These are phyloP conservation scores for Sporothrix euskadiensis DNA, from an alignment of 2,329 filamentous ascomycete genomes.

Conservation along the genomic window DNA sequence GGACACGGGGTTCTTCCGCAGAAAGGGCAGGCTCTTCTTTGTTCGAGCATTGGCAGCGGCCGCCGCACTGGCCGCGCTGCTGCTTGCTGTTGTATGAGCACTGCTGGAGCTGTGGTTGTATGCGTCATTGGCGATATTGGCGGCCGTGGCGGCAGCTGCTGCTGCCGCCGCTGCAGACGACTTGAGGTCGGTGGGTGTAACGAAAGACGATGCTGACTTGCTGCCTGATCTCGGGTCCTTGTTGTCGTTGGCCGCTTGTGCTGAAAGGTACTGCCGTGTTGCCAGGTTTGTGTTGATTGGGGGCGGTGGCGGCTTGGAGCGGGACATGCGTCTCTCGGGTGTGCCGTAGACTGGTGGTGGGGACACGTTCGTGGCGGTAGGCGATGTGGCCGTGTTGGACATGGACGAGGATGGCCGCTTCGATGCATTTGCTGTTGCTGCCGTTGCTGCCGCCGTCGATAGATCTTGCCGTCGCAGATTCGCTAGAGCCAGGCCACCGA, in stretches of 20 bases:
- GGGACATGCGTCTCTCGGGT: constrained; percentile 36
- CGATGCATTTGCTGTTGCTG: constrained; percentile 28
- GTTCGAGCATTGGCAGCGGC: constrained; percentile 48
- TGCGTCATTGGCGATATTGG: constrained; percentile 45
- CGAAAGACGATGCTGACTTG: constrained; percentile 48
- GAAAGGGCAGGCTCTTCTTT: constrained; percentile 57
- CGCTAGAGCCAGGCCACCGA: constrained; percentile 56
- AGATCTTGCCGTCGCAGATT: constrained; percentile 47
- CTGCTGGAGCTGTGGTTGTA: constrained; percentile 41
- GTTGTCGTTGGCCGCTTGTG: neutral
- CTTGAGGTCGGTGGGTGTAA: constrained; percentile 53
- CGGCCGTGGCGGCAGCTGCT: constrained; percentile 46
- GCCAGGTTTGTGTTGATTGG: constrained; percentile 42
- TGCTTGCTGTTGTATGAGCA: constrained; percentile 42
- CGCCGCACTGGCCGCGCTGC: constrained; percentile 42
- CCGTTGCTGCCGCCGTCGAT: constrained; percentile 32
- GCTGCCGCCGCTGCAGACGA: constrained; percentile 42
- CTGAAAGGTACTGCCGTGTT: constrained; percentile 36
- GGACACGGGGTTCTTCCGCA: constrained; percentile 59
- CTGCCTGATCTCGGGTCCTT: constrained; percentile 26
- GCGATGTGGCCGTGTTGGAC: constrained; percentile 21
- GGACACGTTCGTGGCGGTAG: neutral
- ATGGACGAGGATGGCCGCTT: neutral
- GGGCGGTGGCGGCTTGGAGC: constrained; percentile 41
- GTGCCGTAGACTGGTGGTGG: constrained; percentile 20